phyloP scores from a whole-genome alignment of 2,329 filamentous ascomycete genomes.

The Paraphoma chrysanthemicola region DNA sequence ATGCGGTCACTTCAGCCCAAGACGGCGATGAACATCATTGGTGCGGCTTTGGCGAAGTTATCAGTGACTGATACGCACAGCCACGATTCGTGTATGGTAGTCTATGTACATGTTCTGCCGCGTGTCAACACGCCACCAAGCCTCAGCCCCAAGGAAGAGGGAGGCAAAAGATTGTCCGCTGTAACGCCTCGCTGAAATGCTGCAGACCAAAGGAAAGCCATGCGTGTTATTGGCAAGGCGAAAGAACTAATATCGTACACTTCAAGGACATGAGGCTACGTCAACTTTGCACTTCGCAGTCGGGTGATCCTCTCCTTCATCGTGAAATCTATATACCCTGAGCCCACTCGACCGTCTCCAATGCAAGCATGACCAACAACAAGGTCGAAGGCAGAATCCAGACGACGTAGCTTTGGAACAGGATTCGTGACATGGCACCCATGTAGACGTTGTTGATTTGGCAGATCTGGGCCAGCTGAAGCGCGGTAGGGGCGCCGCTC shows the following conservation, averaged over 20 bases:
- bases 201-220: neutral
- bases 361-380: conserved; percentile 84
- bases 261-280: neutral
- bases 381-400: conserved; percentile 97
- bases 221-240: neutral
- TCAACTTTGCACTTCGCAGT: neutral
- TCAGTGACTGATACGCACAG: neutral
- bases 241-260: conserved; percentile 2
- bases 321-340: conserved; percentile 6
- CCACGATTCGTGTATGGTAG: neutral
- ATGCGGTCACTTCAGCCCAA: conserved; percentile 3
- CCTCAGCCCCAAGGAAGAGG: neutral
- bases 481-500: conserved; percentile 87
- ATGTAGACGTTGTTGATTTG: conserved; percentile 98
- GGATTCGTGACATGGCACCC: conserved; percentile 86
- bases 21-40: neutral
- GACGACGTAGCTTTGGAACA: conserved; percentile 97
- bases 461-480: conserved; percentile 97
- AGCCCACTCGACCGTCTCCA: conserved; percentile 96
- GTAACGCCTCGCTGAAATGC: neutral
- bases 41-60: neutral
- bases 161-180: neutral
- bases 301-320: too few relatives aligned
- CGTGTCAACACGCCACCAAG: neutral
- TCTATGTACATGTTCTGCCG: neutral